Conservation (phyloP, 2,329 filamentous ascomycete species). For the Exophiala oligosperma region DNA sequence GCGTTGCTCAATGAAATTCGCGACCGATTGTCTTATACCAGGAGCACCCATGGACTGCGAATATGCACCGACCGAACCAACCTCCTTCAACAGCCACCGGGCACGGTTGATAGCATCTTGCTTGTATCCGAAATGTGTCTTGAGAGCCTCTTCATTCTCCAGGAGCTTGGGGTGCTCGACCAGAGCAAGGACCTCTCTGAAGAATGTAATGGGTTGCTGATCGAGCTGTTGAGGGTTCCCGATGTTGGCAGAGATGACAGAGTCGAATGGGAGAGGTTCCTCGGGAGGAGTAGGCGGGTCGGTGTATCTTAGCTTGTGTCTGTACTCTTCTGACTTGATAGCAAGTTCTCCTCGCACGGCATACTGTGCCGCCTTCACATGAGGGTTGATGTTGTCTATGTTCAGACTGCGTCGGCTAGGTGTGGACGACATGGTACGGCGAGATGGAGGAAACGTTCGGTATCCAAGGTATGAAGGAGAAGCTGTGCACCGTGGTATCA, state of each 20-base stretch:
- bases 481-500: constrained; percentile 12
- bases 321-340: constrained; percentile 88
- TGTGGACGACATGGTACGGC: constrained; percentile 49
- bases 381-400: constrained; percentile 86
- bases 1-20: constrained; percentile 86
- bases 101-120: constrained; percentile 84
- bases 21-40: constrained; percentile 83
- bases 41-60: constrained; percentile 89
- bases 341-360: constrained; percentile 95
- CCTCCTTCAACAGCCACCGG: constrained; percentile 73
- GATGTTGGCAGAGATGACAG: constrained; percentile 96
- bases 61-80: constrained; percentile 93
- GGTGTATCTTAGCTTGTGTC: constrained; percentile 63
- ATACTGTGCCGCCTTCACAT: constrained; percentile 86
- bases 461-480: background rate
- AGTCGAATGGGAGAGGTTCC: constrained; percentile 72
- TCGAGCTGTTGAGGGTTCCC: constrained; percentile 98
- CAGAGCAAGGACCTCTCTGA: constrained; percentile 91
- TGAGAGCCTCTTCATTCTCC: constrained; percentile 77
- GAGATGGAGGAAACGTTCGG: constrained; percentile 22
- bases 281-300: constrained; percentile 44
- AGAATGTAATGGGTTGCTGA: constrained; percentile 98
- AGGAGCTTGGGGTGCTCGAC: constrained; percentile 86
- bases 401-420: constrained; percentile 58
- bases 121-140: constrained; percentile 79